These are phyloP conservation scores for Aulographum hederae DNA, from an alignment of 2,329 filamentous ascomycete genomes.

Conservation along the genomic window DNA sequence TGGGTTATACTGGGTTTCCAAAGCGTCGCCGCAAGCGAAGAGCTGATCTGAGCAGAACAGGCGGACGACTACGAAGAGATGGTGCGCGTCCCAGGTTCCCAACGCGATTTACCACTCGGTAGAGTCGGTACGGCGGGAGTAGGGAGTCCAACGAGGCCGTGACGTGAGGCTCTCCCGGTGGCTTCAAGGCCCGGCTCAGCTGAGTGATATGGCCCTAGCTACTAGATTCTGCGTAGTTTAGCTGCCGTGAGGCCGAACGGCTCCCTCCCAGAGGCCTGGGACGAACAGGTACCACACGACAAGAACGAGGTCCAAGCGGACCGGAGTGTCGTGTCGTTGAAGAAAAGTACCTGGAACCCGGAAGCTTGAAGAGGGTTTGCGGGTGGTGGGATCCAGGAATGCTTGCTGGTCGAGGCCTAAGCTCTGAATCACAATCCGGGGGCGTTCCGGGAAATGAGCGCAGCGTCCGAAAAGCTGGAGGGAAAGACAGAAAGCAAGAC, in stretches of 20 bases:
- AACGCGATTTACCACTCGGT: not conserved
- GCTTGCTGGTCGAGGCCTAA: not conserved
- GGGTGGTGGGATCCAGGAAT: no score
- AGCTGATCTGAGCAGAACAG: no score
- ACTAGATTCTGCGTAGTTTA: no score
- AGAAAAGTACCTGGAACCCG: conserved; percentile 5
- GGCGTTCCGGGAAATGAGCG: not conserved
- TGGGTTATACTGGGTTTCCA: no score
- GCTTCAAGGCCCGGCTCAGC: not conserved
- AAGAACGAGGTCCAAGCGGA: not conserved
- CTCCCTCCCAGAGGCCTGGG: not conserved
- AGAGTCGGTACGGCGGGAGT: not conserved
- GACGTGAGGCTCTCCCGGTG: not conserved
- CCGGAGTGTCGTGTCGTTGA: not conserved
- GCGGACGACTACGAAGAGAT: not conserved
- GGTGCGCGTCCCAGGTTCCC: not conserved
- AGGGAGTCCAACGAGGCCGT: not conserved
- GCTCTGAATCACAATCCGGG: conserved; percentile 1
- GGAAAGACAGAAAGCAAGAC: not conserved
- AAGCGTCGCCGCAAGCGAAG: no score
- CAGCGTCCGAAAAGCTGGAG: not conserved
- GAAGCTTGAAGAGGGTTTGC: not conserved
- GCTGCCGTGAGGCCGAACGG: not conserved
- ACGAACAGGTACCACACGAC: not conserved
- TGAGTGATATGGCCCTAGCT: no score